A percentile compares a stretch with the other conserved stretches of the same genome.
These are phyloP conservation scores for Endothia cerciana DNA, from an alignment of 2,329 filamentous ascomycete species.

Conservation along the genomic window DNA sequence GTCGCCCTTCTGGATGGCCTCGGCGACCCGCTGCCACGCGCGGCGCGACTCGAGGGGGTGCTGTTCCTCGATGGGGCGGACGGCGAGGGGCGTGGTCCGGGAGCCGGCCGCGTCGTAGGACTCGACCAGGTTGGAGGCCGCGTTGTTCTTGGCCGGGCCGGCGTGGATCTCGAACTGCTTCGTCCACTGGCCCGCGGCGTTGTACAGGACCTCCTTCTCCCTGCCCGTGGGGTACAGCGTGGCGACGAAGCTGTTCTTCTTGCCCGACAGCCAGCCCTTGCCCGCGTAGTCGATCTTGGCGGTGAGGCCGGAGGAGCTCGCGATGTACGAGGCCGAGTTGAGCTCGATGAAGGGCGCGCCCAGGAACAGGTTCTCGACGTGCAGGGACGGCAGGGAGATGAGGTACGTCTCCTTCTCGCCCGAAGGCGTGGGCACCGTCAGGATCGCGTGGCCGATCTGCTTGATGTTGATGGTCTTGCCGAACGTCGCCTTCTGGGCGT, in stretches of 20 bases:
- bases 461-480: slow-evolving; percentile 92
- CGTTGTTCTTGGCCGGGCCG: slow-evolving; percentile 57
- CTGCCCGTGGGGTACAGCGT: slow-evolving; percentile 70
- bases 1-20: slow-evolving; percentile 78
- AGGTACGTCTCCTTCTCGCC: slow-evolving; percentile 71
- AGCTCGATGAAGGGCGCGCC: slow-evolving; percentile 89
- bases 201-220: slow-evolving; percentile 78
- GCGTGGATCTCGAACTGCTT: slow-evolving; percentile 79
- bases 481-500: slow-evolving; percentile 95
- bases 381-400: slow-evolving; percentile 87
- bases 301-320: slow-evolving; percentile 83
- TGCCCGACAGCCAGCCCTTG: slow-evolving; percentile 92
- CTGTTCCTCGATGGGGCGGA: slow-evolving; percentile 77
- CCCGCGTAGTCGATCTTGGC: slow-evolving; percentile 91
- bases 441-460: slow-evolving; percentile 86
- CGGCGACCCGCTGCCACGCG: slow-evolving; percentile 85
- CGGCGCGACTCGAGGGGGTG: slow-evolving; percentile 85
- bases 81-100: slow-evolving; percentile 67
- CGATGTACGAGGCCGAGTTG: slow-evolving; percentile 82
- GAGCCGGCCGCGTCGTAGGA: slow-evolving; percentile 62
- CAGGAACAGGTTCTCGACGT: slow-evolving; percentile 91
- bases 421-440: slow-evolving; percentile 65
- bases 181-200: slow-evolving; percentile 89
- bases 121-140: slow-evolving; percentile 55
- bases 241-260: slow-evolving; percentile 90